Conservation (phyloP, 2,329 filamentous ascomycete genomes). For the Alternaria gansuensis region DNA sequence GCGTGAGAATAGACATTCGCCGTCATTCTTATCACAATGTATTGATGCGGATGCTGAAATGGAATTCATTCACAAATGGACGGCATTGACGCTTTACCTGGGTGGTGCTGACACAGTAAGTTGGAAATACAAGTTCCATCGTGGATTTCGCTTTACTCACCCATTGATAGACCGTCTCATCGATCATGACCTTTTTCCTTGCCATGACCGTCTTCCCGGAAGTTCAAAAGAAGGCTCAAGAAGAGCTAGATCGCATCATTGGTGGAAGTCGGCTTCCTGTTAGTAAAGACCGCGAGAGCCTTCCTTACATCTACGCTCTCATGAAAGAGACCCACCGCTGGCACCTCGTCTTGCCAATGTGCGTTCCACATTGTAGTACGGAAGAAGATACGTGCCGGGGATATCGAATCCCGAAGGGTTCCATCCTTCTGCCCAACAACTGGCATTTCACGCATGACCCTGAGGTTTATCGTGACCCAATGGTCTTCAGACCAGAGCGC, state of each 20-base stretch:
- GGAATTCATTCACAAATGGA: slow-evolving; percentile 54
- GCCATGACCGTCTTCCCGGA: slow-evolving; percentile 62
- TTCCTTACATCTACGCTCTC: slow-evolving; percentile 51
- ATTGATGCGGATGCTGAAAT: slow-evolving; percentile 41
- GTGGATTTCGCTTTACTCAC: background rate
- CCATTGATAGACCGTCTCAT: slow-evolving; percentile 50
- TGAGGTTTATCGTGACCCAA: slow-evolving; percentile 48
- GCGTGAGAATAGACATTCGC: slow-evolving; percentile 34
- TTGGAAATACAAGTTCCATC: background rate
- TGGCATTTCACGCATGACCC: slow-evolving; percentile 57
- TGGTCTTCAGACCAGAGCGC: slow-evolving; percentile 56
- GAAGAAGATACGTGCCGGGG: slow-evolving; percentile 51
- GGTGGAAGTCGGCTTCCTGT: slow-evolving; percentile 58
- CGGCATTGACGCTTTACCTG: slow-evolving; percentile 54
- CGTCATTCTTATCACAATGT: slow-evolving; percentile 54
- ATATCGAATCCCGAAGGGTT: slow-evolving; percentile 55
- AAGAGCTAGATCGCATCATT: slow-evolving; percentile 60
- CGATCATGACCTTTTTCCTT: slow-evolving; percentile 58
- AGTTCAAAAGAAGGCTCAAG: slow-evolving; percentile 59
- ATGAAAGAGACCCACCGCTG: slow-evolving; percentile 57
- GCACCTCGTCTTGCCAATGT: slow-evolving; percentile 45
- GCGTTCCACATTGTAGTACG: slow-evolving; percentile 42
- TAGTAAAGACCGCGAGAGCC: slow-evolving; percentile 56
- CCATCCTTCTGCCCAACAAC: slow-evolving; percentile 49
- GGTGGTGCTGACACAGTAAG: slow-evolving; percentile 56